Evolutionary conservation across 768 basidiomycete species (phyloP), one percentile per base, ranked within the genome.

Genomic region (Mycena kentingensis): DNA sequence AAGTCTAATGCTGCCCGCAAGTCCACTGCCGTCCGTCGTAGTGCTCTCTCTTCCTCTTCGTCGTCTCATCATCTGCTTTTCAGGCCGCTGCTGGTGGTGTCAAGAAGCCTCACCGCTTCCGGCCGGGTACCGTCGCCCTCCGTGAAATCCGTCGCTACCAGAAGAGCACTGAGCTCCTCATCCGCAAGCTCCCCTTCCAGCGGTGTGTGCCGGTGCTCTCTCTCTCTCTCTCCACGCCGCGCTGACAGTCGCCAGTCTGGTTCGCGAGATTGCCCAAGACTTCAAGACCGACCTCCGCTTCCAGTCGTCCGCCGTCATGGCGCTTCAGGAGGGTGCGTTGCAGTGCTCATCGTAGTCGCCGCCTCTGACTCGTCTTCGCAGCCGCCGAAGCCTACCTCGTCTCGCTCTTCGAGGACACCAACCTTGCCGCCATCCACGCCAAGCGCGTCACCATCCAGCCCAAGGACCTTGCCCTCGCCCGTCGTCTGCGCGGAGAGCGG

Each of bases 381-480:
- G 88, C 88, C 4, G 48, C 44, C 50, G 44, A 49, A 43, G 13
- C 26, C 28, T 27, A 24, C 3, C 45, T 50, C 24, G 46, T 36
- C n/a, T 41, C 12, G 21, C 26, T 26, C 13, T 24, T 46, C 36
- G 39, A 26, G 47, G 65, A 65, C 60, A 86, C 85, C 35, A 88
- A 90, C 60, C 70, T 90, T n/a, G 91, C 88, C 54, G 88, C 91
- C 2, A 83, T 93, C 51, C 91, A 93, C 60, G 90, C 89, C 5
- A 91, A 90, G 68, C 82, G 91, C 41, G 90, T 93, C 11, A 93
- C 91, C 11, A 85, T 93, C 62, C 89, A 90, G 85, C 84, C 86
- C 49, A 79, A 82, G 27, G 91, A 94, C 61, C 84, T 94, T 55
- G 84, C 86, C 58, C 78, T 94, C 44, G 90, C 90, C 6, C 75